Base-by-base conservation (phyloP, 176 grass and related monocot species). In the Bromus sterilis region DNA sequence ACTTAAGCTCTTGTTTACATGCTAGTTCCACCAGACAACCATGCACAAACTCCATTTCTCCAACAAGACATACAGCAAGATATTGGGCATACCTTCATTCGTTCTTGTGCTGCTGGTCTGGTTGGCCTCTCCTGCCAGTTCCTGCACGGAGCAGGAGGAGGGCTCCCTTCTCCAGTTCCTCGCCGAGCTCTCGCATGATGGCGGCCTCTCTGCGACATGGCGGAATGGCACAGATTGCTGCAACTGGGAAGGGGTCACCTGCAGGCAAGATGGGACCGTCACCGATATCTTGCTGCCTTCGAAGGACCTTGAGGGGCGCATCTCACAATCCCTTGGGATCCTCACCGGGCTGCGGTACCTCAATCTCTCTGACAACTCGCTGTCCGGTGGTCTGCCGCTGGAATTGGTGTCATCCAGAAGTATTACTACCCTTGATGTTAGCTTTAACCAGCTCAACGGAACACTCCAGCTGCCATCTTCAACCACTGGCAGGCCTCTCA, bases 231-330 rank as follows among this genome's bases (percentile, higher is more conserved):
- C 26, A 0, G 71, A 82, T 18, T 91, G 89, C 64, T 91, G 86
- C 74, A 18, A 2, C 1, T 91, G 89, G 89, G 48, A 88, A 32
- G 89, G 89, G 10, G 66, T 91, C 71, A 68, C 24, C 20, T 91
- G 89, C 35, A 28, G 11, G 0, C 37, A 25, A 43, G 44, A 82
- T 43, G 4, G 4, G 2, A 36, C 4, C 0, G 49, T 91, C 28
- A 37, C 1, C 12, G 1, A 16, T 0, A 21, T 91, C 26, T 75
- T 23, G 0, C 78, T 91, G 1, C 5, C 36, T 9, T 67, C 43
- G 8, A 86, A 20, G 11, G 14, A 44, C 13, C 82, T 91, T 1
- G 1, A 71, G 2, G 89, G 89, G 10, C 0, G 13, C 37, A 88
- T 91, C 36, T 78, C 89, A 46, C 28, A 29, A 0, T 82, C 71